Percentiles rank a stretch among this genome's conserved stretches.
These are phyloP conservation scores for Nannizzia gypsea DNA, from an alignment of 2,329 filamentous ascomycete species.

Conservation along the genomic window DNA sequence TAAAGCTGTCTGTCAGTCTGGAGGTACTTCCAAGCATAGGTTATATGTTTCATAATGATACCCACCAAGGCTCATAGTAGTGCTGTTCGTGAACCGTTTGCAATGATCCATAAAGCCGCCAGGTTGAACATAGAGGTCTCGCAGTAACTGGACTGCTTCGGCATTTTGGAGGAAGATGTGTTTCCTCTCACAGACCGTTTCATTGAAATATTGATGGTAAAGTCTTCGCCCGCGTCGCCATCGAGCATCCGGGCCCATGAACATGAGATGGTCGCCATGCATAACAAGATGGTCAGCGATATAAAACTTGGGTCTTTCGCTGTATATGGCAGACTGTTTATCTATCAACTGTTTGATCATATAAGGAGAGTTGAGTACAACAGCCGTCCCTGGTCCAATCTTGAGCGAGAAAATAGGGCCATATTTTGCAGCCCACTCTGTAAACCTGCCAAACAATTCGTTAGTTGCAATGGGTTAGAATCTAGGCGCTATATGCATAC, in stretches of 20 bases:
- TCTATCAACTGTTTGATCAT: constrained; percentile 44
- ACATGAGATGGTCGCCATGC: not conserved
- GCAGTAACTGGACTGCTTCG: constrained; percentile 9
- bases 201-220: not conserved
- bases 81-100: not conserved
- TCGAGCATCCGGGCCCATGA: constrained; percentile 10
- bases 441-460: constrained; percentile 21
- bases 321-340: constrained; percentile 40
- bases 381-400: constrained; percentile 37
- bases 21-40: too few relatives aligned
- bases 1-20: not conserved
- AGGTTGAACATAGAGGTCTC: constrained; percentile 13
- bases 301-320: constrained; percentile 36
- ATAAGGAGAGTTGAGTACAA: constrained; percentile 37
- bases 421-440: constrained; percentile 44
- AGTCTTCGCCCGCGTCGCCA: constrained; percentile 6
- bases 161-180: constrained; percentile 11
- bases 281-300: constrained; percentile 18
- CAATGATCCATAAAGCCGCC: constrained; percentile 2
- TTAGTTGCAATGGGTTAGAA: not conserved
- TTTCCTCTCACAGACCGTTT: not conserved
- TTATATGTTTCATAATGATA: too few relatives aligned
- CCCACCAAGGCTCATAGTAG: not conserved
- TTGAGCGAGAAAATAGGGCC: constrained; percentile 43
- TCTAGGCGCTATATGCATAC: constrained; percentile 24